These are phyloP conservation scores for Hydnomerulius pinastri DNA, from an alignment of 768 basidiomycete genomes.

Conservation along the genomic window DNA sequence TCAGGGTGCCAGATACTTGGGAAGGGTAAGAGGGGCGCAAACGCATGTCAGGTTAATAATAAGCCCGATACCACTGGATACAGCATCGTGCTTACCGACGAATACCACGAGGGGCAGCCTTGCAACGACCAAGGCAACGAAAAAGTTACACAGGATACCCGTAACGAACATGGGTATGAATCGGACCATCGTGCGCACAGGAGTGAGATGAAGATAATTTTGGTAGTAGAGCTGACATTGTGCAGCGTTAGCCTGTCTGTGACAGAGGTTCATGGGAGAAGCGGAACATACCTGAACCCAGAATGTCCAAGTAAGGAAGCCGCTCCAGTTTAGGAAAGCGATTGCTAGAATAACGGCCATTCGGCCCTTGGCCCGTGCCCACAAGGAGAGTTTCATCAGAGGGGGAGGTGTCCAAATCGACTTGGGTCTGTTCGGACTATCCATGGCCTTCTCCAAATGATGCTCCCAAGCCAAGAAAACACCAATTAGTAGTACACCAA, in stretches of 20 bases:
- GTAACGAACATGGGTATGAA: constrained; percentile 72
- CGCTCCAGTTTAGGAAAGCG: constrained; percentile 65
- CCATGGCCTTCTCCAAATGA: constrained; percentile 47
- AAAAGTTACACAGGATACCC: constrained; percentile 62
- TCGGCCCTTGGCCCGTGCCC: constrained; percentile 61
- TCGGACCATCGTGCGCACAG: constrained; percentile 63
- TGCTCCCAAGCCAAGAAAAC: constrained; percentile 69
- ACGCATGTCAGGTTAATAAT: not conserved
- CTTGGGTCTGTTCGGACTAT: constrained; percentile 12
- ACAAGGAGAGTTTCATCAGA: constrained; percentile 62
- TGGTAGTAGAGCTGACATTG: constrained; percentile 67
- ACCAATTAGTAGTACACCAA: constrained; percentile 57
- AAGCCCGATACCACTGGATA: not conserved
- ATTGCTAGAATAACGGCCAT: constrained; percentile 63
- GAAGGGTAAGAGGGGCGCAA: constrained; percentile 2
- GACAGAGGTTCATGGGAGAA: constrained; percentile 20
- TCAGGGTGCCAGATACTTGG: constrained; percentile 52
- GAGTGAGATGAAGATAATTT: constrained; percentile 52
- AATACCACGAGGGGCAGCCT: constrained; percentile 58
- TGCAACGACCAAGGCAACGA: constrained; percentile 61
- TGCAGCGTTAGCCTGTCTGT: constrained; percentile 10
- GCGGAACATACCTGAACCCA: constrained; percentile 42
- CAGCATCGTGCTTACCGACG: constrained; percentile 43
- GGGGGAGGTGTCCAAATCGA: constrained; percentile 53
- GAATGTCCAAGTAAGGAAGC: constrained; percentile 56